Base-by-base conservation (phyloP, 1,284 basidiomycete species). In the Salmacisia buchloeana region DNA sequence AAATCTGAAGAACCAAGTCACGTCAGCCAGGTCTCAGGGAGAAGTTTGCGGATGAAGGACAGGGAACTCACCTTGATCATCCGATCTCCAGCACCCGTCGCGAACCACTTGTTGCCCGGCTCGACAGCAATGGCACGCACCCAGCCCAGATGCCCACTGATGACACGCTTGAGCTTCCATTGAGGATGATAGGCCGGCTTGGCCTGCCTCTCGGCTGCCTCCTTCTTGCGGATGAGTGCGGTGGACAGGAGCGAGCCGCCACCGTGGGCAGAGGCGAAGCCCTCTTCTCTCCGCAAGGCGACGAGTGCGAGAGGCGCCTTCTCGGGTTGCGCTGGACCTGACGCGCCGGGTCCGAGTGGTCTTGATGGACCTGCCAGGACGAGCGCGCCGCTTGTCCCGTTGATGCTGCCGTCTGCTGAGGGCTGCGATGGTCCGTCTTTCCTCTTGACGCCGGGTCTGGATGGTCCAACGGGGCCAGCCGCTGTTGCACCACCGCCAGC, bases 31-130 rank as follows among this genome's bases (percentile, higher is more conserved):
- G 18, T 9, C 38, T 34, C n/a, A 25, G 15, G 36, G 27, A n/a
- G 15, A 60, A 4, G 6, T 18, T 21, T 13, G 9, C 33, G 54
- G 12, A 58, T 23, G 18, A 59, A 36, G 13, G 21, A 18, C 2
- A 1, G 31, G 31, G 7, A 36, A 52, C 61, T 52, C 52, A 63
- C 58, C 60, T 99, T 98, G 81, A 99, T 91, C 56, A 98, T 93
- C 35, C 94, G 87, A 81, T 98, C 94, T 6, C 96, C 96, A 0
- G 94, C 94, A 64, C 94, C 94, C 0, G 93, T 94, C 0, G 91
- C 94, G 70, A 99, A 98, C 94, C 94, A 99, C 80, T 94, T 85
- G 83, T 98, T 99, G 31, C 92, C 92, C 18, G 94, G 94, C 80
- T 98, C 94, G 46, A 98, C 92, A 1, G 94, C 92, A 18, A 91